phyloP scores from a whole-genome alignment of 768 basidiomycete genomes.

The Mycena vulgaris region DNA sequence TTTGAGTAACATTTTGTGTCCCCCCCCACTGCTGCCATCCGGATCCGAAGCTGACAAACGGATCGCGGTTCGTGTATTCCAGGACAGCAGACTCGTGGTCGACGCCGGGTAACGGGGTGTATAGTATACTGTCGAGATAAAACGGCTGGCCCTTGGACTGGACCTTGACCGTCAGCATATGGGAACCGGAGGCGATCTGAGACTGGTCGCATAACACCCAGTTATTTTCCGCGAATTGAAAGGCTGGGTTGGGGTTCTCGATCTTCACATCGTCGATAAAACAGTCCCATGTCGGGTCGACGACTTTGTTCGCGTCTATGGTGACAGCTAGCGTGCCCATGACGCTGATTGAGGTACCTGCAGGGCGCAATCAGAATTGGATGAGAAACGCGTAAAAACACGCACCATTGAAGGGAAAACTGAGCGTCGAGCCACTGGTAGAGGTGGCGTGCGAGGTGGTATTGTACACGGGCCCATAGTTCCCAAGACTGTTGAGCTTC shows the following conservation, averaged over 20 bases:
- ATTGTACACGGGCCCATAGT: conserved; percentile 51
- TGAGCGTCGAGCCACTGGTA: conserved; percentile 14
- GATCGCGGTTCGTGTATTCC: conserved; percentile 33
- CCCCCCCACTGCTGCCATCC: conserved; percentile 38
- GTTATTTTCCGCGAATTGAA: conserved; percentile 48
- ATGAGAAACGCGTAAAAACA: conserved; percentile 16
- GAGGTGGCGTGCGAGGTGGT: conserved; percentile 26
- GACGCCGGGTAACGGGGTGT: conserved; percentile 37
- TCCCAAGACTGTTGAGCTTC: conserved; percentile 43
- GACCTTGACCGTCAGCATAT: conserved; percentile 47
- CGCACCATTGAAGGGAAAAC: conserved; percentile 30
- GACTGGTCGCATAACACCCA: conserved; percentile 47
- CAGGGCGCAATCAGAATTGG: too few species aligned
- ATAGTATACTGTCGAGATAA: conserved; percentile 50
- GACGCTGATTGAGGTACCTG: conserved; percentile 47
- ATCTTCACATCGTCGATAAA: conserved; percentile 48
- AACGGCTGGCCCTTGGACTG: conserved; percentile 44
- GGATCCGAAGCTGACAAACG: conserved; percentile 31
- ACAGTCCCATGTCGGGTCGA: conserved; percentile 52
- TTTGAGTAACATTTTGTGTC: conserved; percentile 39
- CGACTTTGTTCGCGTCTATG: conserved; percentile 32
- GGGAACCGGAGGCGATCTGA: conserved; percentile 43
- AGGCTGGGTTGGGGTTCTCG: conserved; percentile 28
- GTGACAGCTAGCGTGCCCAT: conserved; percentile 41
- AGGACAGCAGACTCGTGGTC: conserved; percentile 14